Base-by-base conservation (phyloP, 2,329 filamentous ascomycete genomes). In the Xylariomycetidae sp. region DNA sequence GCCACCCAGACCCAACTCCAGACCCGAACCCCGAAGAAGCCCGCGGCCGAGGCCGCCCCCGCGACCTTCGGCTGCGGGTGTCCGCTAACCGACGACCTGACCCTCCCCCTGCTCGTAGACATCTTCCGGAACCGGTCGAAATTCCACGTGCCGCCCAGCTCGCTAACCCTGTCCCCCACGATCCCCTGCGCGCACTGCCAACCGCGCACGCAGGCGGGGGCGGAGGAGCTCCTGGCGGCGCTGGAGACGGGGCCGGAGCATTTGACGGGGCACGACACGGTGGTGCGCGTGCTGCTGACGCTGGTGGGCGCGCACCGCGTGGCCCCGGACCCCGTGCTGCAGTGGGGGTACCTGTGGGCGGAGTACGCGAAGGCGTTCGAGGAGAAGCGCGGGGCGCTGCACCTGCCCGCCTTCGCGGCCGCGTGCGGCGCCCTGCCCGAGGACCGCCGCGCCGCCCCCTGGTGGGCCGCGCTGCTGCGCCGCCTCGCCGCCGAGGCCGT, bases 301-400 rank as follows among this genome's bases (percentile, higher is more conserved):
- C 19, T 41, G 5, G 23, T 41, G 15, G 25, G 25, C 4, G 4
- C 23, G 14, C 6, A 19, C 31, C 5, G 14, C 19, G 6, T 7
- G 19, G 20, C 9, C 20, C 5, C 10, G 14, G n/a, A 26, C 15
- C 10, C 22, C 12, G n/a, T 19, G 8, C 22, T 18, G 4, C 22
- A 39, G n/a, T 40, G 33, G 33, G 30, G 31, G 1, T 17, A 36
- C 34, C 30, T 35, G 14, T 40, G 38, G 38, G 10, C 23, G 19
- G 37, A 36, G 22, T 38, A 26, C 19, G 15, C 25, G 3, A 37
- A 30, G 10, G 32, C 35, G 4, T 38, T 38, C 26, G 34, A 40
- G 35, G 16, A 31, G 9, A 31, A 33, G 13, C 38, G 35, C 19
- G 14, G 27, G n/a, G 20, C 20, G 8, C 15, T 28, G 4, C 15